phyloP scores from a whole-genome alignment of 805 yeast species.

The Cyberlindnera amylophila region DNA sequence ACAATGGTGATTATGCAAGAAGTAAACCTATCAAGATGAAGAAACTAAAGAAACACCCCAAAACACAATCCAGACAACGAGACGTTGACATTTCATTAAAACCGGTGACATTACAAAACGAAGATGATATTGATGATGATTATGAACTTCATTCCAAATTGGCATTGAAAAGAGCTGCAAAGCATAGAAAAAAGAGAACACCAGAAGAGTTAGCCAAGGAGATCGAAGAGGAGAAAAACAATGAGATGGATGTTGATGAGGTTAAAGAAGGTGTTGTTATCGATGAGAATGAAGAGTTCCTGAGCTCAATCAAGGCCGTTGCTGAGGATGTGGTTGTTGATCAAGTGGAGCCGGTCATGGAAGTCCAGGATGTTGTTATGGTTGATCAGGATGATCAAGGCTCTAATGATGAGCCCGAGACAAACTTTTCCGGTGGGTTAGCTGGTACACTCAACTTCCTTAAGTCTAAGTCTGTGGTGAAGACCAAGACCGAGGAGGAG shows the following conservation, averaged over 20 bases:
- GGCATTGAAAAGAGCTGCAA: conserved; percentile 20
- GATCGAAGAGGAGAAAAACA: conserved; percentile 18
- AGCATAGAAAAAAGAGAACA: conserved; percentile 16
- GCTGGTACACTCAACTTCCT: conserved; percentile 23
- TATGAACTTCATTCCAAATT: conserved; percentile 25
- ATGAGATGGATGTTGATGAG: conserved; percentile 17
- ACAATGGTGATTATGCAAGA: conserved; percentile 22
- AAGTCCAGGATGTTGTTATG: not conserved
- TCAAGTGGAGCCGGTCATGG: not conserved
- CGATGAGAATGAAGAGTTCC: conserved; percentile 36
- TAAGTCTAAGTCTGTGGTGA: conserved; percentile 19
- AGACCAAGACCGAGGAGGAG: conserved; percentile 7
- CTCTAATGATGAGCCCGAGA: conserved; percentile 2
- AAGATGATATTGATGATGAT: conserved; percentile 24
- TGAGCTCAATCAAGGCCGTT: conserved; percentile 23
- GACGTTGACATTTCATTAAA: conserved; percentile 24
- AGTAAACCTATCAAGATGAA: conserved; percentile 31
- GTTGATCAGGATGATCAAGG: not conserved
- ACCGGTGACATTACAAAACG: conserved; percentile 27
- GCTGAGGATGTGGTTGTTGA: no score
- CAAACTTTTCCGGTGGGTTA: conserved; percentile 23
- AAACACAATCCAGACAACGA: conserved; percentile 10
- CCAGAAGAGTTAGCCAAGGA: conserved; percentile 24
- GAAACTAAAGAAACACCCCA: conserved; percentile 22
- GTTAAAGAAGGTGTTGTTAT: conserved; percentile 21